Conservation (phyloP, 345 rosid genomes). For the Noccaea bulbosa region DNA sequence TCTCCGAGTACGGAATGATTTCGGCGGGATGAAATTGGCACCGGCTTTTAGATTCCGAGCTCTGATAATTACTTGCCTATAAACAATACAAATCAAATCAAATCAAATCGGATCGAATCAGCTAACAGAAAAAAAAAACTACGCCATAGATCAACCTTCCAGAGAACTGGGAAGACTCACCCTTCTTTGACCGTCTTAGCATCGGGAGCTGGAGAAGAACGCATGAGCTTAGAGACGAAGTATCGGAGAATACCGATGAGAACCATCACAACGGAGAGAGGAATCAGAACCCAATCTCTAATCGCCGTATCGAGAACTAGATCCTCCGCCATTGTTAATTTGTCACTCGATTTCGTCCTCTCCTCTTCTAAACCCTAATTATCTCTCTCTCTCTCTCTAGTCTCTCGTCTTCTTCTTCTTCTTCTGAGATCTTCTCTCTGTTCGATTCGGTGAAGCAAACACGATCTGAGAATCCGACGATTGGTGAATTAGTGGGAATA, state of each 20-base stretch:
- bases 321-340: conserved; percentile 82
- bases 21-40: conserved; percentile 86
- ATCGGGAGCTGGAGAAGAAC: conserved; percentile 81
- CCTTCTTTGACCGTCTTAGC: conserved; percentile 87
- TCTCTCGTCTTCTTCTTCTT: conserved; percentile 8
- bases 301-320: conserved; percentile 96
- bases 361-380: conserved; percentile 32
- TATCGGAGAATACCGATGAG: conserved; percentile 92
- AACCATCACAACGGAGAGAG: conserved; percentile 94
- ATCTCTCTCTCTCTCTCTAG: not conserved
- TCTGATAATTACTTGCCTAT: conserved; percentile 81
- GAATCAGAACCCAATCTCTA: conserved; percentile 98
- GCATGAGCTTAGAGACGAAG: conserved; percentile 83
- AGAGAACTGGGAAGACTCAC: conserved; percentile 38
- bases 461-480: conserved; percentile 31
- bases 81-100: conserved; percentile 3
- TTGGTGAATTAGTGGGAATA: conserved; percentile 9
- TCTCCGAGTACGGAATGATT: conserved; percentile 87
- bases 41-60: conserved; percentile 86
- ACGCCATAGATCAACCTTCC: not conserved
- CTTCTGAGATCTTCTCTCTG: conserved; percentile 35
- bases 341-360: conserved; percentile 32
- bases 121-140: not conserved
- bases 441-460: conserved; percentile 33
- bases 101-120: conserved; percentile 18